Conservation (phyloP, 352 stramenopile species). For the Bremia lactucae region DNA sequence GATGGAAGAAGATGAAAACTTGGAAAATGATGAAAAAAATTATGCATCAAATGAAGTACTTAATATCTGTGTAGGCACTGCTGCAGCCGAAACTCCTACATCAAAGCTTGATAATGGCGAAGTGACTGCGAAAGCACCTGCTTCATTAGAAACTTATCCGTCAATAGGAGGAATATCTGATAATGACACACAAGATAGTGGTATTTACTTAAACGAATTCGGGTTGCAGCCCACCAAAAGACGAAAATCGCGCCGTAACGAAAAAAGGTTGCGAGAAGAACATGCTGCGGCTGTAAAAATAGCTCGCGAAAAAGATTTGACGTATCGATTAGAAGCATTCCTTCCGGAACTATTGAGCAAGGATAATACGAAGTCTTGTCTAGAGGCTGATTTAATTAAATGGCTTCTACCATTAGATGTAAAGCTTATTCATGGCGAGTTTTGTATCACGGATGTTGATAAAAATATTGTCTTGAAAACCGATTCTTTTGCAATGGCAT, state of each 20-base stretch:
- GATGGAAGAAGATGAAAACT: background rate
- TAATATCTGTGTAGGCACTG: background rate
- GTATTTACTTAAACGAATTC: slow-evolving; percentile 13
- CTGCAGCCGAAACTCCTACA: slow-evolving; percentile 1
- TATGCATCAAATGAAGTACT: too few relatives aligned
- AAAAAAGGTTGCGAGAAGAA: slow-evolving; percentile 57
- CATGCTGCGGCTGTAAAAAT: slow-evolving; percentile 51
- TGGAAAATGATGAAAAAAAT: background rate
- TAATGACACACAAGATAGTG: slow-evolving; percentile 38
- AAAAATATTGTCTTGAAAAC: slow-evolving; percentile 7
- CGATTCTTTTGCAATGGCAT: slow-evolving; percentile 11
- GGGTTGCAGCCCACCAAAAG: slow-evolving; percentile 22
- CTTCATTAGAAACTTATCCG: slow-evolving; percentile 7
- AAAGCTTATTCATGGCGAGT: slow-evolving; percentile 19
- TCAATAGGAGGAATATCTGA: slow-evolving; percentile 16
- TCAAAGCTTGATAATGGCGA: slow-evolving; percentile 11
- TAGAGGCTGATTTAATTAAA: slow-evolving; percentile 6
- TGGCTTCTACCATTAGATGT: slow-evolving; percentile 22
- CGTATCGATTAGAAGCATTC: slow-evolving; percentile 39
- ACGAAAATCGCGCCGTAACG: slow-evolving; percentile 53
- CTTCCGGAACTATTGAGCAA: slow-evolving; percentile 13
- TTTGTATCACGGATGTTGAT: slow-evolving; percentile 17
- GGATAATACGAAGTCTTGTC: background rate
- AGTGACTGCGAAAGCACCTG: background rate
- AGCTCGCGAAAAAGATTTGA: slow-evolving; percentile 48